Evolutionary conservation across 257 asterid genomes (phyloP).

Genomic region (Solanum tacnaense): DNA sequence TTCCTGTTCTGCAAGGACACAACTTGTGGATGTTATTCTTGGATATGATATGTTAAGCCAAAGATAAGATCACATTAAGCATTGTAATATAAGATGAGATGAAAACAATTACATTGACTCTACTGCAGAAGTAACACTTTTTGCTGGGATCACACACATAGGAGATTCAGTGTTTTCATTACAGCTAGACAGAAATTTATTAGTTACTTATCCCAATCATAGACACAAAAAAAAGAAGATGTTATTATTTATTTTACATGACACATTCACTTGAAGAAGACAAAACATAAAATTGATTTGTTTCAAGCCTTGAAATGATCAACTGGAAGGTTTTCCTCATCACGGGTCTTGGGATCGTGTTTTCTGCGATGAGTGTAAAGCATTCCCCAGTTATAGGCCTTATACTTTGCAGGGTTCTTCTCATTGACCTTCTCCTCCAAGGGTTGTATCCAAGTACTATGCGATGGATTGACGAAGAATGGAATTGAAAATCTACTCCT

Average conservation of each 20-base stretch:
- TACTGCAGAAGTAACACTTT: background rate
- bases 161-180: background rate
- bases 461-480: constrained; percentile 57
- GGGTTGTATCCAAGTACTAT: constrained; percentile 45
- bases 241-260: background rate
- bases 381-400: constrained; percentile 58
- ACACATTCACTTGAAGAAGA: background rate
- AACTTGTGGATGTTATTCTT: background rate
- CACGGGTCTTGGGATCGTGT: constrained; percentile 48
- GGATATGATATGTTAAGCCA: background rate
- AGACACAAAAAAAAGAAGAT: background rate
- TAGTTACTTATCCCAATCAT: background rate
- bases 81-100: too few species aligned
- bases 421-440: constrained; percentile 29
- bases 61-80: background rate
- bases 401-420: constrained; percentile 36
- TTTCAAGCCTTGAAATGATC: constrained; percentile 39
- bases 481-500: constrained; percentile 61
- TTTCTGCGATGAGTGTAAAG: constrained; percentile 35
- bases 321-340: constrained; percentile 47
- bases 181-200: background rate
- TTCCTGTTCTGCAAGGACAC: too few species aligned
- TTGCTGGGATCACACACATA: background rate
- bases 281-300: background rate
- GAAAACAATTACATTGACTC: background rate